phyloP scores from a whole-genome alignment of 768 basidiomycete species.

The Russula sp. region DNA sequence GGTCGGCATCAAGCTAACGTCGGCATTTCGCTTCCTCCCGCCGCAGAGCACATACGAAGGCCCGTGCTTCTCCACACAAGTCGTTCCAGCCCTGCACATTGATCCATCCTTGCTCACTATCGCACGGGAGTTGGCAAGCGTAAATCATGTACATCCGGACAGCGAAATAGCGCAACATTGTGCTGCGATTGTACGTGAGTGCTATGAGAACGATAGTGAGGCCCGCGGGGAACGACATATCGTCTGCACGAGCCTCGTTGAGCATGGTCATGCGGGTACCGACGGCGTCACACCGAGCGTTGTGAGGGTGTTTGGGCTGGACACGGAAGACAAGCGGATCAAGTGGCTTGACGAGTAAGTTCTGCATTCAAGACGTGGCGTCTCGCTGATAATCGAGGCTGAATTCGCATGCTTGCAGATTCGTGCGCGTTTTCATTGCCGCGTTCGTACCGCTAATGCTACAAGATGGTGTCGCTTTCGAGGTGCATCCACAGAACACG shows the following conservation, averaged over 20 bases:
- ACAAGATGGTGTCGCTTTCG: conserved; percentile 50
- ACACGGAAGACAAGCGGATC: conserved; percentile 43
- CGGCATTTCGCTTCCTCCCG: conserved; percentile 51
- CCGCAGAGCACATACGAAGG: conserved; percentile 49
- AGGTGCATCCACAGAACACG: conserved; percentile 55
- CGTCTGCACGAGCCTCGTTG: conserved; percentile 50
- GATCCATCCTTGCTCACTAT: conserved; percentile 45
- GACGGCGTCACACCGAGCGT: conserved; percentile 41
- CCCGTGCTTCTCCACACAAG: conserved; percentile 46
- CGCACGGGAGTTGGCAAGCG: conserved; percentile 48
- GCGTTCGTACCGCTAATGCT: conserved; percentile 50
- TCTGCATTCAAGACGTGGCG: not conserved
- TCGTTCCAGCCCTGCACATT: conserved; percentile 44
- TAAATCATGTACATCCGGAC: conserved; percentile 41
- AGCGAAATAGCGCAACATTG: conserved; percentile 49
- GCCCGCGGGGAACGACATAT: conserved; percentile 44
- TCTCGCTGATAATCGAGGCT: not conserved
- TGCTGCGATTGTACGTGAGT: conserved; percentile 45
- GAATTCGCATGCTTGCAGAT: conserved; percentile 29
- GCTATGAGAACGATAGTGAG: conserved; percentile 33
- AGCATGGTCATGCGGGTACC: conserved; percentile 43
- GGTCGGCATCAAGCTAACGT: conserved; percentile 50
- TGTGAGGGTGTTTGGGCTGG: conserved; percentile 42
- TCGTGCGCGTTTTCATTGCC: conserved; percentile 42
- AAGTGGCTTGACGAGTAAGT: conserved; percentile 45